These are phyloP conservation scores for Coprinopsis cinerea DNA, from an alignment of 768 basidiomycete genomes.

Conservation along the genomic window DNA sequence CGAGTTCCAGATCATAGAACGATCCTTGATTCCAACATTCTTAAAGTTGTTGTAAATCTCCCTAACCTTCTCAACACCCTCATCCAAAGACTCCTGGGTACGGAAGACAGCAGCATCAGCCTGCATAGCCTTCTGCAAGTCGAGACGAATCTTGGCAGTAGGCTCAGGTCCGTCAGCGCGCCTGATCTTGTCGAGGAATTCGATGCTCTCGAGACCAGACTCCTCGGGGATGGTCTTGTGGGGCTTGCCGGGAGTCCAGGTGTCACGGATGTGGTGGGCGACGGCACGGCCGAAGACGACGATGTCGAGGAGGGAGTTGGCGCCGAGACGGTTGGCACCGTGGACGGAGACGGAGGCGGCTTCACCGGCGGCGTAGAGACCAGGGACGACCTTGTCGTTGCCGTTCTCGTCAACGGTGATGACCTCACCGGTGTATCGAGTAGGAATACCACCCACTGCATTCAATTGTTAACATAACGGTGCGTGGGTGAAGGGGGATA, in stretches of 20 bases:
- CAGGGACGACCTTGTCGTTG: conserved; percentile 91
- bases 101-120: conserved; percentile 96
- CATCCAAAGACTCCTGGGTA: conserved; percentile 83
- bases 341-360: conserved; percentile 99
- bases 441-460: conserved; percentile 98
- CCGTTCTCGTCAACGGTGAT: conserved; percentile 83
- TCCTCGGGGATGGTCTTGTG: conserved; percentile 86
- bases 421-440: conserved; percentile 96
- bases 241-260: conserved; percentile 79
- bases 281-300: conserved; percentile 99
- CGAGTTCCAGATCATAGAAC: conserved; percentile 99
- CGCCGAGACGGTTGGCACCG: conserved; percentile 98
- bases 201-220: conserved; percentile 78
- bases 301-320: conserved; percentile 97
- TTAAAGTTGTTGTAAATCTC: conserved; percentile 85
- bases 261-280: conserved; percentile 95
- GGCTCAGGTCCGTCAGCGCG: conserved; percentile 75
- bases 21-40: conserved; percentile 93
- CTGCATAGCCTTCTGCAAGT: conserved; percentile 99
- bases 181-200: conserved; percentile 85
- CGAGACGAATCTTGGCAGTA: conserved; percentile 85
- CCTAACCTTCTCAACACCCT: conserved; percentile 84
- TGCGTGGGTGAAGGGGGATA: neutral
- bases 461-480: neutral
- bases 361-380: conserved; percentile 97